These are phyloP conservation scores for Eutrema yunnanense DNA, from an alignment of 345 rosid genomes.

Conservation along the genomic window DNA sequence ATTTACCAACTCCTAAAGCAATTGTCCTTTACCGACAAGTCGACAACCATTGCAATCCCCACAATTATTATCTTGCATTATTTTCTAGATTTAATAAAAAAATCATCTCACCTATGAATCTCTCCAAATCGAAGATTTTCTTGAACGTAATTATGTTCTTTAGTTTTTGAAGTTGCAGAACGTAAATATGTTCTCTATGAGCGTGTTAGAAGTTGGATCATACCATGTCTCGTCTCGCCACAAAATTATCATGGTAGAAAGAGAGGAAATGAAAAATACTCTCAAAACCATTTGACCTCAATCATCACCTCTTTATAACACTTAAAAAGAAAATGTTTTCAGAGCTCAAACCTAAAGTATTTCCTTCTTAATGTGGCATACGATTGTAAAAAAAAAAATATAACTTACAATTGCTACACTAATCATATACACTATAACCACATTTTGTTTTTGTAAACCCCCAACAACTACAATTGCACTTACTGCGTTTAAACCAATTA, in stretches of 20 bases:
- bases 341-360: neutral
- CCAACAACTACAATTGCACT: neutral
- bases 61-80: constrained; percentile 10
- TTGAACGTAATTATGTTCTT: neutral
- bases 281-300: neutral
- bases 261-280: neutral
- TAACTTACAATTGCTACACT: no score
- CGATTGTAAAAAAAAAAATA: no score
- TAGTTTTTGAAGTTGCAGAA: neutral
- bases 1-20: constrained; percentile 31
- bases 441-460: no score
- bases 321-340: neutral
- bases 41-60: constrained; percentile 19
- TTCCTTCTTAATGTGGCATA: no score
- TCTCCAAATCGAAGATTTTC: neutral
- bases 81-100: neutral
- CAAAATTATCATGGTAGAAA: neutral
- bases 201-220: neutral
- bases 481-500: neutral
- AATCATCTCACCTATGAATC: neutral
- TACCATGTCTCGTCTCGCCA: neutral
- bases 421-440: no score
- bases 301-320: neutral
- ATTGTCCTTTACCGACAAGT: constrained; percentile 30
- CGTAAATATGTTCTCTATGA: neutral